Evolutionary conservation across 108 stramenopile species (phyloP), one percentile per base, ranked within the genome.

Genomic region (Nitzschia sp.): DNA sequence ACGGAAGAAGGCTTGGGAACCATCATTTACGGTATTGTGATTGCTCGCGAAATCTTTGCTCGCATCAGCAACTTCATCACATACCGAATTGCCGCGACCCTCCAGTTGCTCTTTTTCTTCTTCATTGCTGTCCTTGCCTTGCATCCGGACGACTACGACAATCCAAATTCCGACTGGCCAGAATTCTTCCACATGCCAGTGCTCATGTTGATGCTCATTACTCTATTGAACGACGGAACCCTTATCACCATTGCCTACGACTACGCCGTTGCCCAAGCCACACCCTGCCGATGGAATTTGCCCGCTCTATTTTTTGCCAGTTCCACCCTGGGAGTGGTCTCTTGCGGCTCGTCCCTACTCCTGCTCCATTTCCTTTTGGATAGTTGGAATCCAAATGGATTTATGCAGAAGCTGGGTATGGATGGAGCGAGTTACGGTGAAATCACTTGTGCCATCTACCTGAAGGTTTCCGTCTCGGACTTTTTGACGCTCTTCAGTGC

Each of bases 31-130:
- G 92, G 92, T 32, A 82, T 95, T 26, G 55, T 91, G 6, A 81
- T 83, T 44, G 85, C 87, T 28, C 77, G 92, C 15, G 73, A 84
- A n/a, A 88, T 91, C 69, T 89, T 91, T 60, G 68, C 79, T n/a
- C 69, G 88, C 1, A 85, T 88, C 70, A 82, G 86, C 72, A 13
- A 71, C 28, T 96, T 92, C 68, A 91, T 90, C 27, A 75, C 88
- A 44, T 96, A 96, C 72, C 74, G 92, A 11, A 79, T 91, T 5
- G 87, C 87, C 31, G 85, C 86, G 32, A 85, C 84, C 27, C 31
- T 81, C 30, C 89, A 94, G 76, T 70, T 91, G 45, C 68, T 94
- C 9, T 16, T 85, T 60, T 94, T 90, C 85, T 91, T 91, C 81
- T 85, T 91, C 76, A 65, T 91, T 61, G 85, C 90, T 15, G 65